These are phyloP conservation scores for Fusarium haematococcum DNA, from an alignment of 2,329 filamentous ascomycete genomes.

Conservation along the genomic window DNA sequence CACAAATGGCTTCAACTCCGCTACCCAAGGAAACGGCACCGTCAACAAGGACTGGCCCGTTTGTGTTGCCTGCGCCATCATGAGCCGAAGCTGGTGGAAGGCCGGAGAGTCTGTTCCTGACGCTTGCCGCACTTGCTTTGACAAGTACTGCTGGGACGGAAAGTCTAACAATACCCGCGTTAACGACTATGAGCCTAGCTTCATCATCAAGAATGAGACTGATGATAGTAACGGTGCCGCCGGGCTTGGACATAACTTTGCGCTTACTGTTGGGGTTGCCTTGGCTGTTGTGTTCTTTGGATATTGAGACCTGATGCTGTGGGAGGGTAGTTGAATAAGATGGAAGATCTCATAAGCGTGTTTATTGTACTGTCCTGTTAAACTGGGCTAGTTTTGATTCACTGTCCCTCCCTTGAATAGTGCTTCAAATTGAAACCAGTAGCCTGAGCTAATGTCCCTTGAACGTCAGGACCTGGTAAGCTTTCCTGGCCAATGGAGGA, in stretches of 20 bases:
- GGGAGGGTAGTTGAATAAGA: background rate
- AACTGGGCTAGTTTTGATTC: background rate
- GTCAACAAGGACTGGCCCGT: constrained; percentile 76
- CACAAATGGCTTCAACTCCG: constrained; percentile 82
- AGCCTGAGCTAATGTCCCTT: background rate
- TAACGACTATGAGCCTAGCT: background rate
- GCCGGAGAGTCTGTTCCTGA: constrained; percentile 73
- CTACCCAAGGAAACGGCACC: constrained; percentile 81
- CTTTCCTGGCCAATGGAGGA: rapidly evolving
- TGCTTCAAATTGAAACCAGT: background rate
- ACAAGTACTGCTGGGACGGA: constrained; percentile 89
- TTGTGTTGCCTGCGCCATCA: constrained; percentile 84
- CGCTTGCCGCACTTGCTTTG: constrained; percentile 78
- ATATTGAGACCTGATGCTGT: background rate
- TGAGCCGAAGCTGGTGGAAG: constrained; percentile 76
- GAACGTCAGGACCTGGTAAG: too few species aligned
- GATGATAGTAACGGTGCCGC: background rate
- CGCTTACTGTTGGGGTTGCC: background rate
- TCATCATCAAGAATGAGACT: background rate
- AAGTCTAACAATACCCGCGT: constrained; percentile 49
- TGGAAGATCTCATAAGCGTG: background rate
- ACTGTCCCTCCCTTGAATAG: background rate
- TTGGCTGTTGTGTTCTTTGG: background rate
- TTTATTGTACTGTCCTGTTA: background rate
- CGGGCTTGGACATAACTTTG: background rate